Conservation (phyloP, 2,329 filamentous ascomycete genomes). For the Phialocephala subalpina region DNA sequence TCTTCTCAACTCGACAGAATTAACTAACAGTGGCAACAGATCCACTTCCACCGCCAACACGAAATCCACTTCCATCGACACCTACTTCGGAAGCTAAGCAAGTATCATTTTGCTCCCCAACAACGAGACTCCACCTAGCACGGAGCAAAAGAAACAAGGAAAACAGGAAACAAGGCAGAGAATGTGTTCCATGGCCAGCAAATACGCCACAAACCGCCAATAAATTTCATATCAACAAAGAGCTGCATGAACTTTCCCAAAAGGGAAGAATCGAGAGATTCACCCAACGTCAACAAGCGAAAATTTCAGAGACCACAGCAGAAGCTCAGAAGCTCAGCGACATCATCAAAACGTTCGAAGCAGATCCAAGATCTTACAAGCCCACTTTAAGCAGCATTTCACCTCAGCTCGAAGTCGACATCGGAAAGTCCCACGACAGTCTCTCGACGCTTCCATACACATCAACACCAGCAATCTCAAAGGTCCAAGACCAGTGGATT, state of each 20-base stretch:
- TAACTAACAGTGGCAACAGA: neutral
- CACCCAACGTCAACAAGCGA: no score
- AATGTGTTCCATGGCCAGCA: no score
- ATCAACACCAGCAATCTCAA: neutral
- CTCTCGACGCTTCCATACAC: neutral
- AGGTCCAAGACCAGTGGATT: neutral
- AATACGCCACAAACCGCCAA: no score
- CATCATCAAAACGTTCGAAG: neutral
- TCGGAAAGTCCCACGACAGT: neutral
- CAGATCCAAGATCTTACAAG: neutral
- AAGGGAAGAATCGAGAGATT: no score
- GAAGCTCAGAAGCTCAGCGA: neutral
- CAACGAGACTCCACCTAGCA: neutral
- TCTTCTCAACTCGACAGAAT: no score
- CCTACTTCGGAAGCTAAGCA: neutral
- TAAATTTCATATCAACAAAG: no score
- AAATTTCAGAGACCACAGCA: neutral
- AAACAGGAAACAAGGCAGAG: no score
- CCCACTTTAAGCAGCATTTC: neutral
- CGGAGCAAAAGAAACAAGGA: no score
- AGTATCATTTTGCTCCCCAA: neutral
- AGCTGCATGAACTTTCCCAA: no score
- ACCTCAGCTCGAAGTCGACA: neutral
- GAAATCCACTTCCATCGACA: neutral
- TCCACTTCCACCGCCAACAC: neutral